These are phyloP conservation scores for Aureobasidium sp. DNA, from an alignment of 2,329 filamentous ascomycete genomes.

Conservation along the genomic window DNA sequence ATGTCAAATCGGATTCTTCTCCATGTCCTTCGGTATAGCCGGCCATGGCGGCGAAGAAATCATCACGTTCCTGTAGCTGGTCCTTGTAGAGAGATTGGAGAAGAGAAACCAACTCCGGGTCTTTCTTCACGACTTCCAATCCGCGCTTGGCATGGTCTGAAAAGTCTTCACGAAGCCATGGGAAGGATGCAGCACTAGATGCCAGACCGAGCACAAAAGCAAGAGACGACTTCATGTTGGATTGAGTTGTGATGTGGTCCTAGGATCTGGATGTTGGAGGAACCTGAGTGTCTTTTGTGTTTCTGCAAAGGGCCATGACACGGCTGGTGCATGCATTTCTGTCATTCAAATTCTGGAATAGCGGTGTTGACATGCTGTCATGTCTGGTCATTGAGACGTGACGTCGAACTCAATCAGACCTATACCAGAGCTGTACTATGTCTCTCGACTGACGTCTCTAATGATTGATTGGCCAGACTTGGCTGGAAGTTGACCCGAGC, in stretches of 20 bases:
- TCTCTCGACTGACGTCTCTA: not conserved
- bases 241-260: not conserved
- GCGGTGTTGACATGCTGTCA: not conserved
- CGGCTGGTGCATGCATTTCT: not conserved
- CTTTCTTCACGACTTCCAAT: constrained; percentile 2
- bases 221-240: constrained; percentile 6
- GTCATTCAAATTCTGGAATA: not conserved
- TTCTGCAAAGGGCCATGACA: not conserved
- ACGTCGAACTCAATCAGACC: not conserved
- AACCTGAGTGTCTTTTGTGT: not conserved
- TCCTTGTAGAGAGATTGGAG: not conserved
- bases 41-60: not conserved
- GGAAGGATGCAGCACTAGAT: not conserved
- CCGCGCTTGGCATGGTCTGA: not conserved
- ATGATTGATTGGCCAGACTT: not conserved
- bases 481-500: not conserved
- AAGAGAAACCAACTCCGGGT: not conserved
- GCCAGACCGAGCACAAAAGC: not conserved
- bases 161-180: not conserved
- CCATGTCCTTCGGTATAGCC: not conserved
- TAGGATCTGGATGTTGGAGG: not conserved
- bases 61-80: constrained; percentile 4
- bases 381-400: not conserved
- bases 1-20: not conserved
- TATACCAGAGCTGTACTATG: not conserved